Evolutionary conservation across 495 filamentous ascomycete species (phyloP), one percentile per base, ranked within the genome.

Genomic region (Penicillium coffeae): DNA sequence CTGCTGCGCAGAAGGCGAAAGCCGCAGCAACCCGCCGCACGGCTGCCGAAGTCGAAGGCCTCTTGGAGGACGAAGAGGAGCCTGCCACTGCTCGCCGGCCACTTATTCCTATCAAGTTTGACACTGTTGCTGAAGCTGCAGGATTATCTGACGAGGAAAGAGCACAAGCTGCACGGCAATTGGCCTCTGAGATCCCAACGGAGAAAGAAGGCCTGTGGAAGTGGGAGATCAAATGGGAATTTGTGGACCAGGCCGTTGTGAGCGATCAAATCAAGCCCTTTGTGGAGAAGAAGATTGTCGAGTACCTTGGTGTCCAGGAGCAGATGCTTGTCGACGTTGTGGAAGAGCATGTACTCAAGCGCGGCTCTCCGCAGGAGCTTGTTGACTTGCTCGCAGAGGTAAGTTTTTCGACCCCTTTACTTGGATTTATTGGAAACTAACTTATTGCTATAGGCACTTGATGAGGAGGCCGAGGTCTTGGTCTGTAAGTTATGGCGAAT

Each of bases 401-500:
- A 65, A 75, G 84, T 75, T 42, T 45, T 30, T 35, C 21, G 39
- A 27, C 45, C 22, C 9, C 45, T 12, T 8, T 21, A 27, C n/a
- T n/a, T 15, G 18, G 9, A 42, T 8, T 3, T 32, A 32, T 12
- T 6, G 20, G 14, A 43, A 65, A 55, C 71, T 78, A 64, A 80
- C 50, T 20, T 1, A 47, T 43, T 37, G 30, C 13, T n/a, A 20
- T 59, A 91, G 88, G 89, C 89, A 33, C 68, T 98, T 48, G 93
- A 96, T 63, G 93, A 98, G 62, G 94, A 97, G 57, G 90, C 90
- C 3, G 91, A 95, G 65, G 87, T 85, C 8, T 71, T 98, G 54
- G 93, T 97, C 15, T 92, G 87, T 79, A 97, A 96, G 70, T 77
- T 98, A 21, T 98, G 93, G 93, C 81, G 93, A 38, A 94, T 97